phyloP scores from a whole-genome alignment of 2,329 filamentous ascomycete species.

The Xylariomycetidae sp. region DNA sequence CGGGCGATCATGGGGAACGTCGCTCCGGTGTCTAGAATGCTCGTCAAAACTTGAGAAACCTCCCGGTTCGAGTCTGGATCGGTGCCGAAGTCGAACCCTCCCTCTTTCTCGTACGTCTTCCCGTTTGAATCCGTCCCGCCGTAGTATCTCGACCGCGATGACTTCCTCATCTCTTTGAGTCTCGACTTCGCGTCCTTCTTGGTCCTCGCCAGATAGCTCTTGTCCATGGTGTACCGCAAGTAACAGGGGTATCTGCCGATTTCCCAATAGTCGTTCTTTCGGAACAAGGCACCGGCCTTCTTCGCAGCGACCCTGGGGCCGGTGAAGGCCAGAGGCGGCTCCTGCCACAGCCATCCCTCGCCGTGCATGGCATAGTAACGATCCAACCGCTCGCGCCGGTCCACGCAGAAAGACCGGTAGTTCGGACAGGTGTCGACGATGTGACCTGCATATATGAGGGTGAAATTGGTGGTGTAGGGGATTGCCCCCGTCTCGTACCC shows the following conservation, averaged over 20 bases:
- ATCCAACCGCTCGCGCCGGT: constrained; percentile 33
- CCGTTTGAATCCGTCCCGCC: neutral
- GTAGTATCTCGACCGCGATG: neutral
- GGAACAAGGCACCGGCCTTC: constrained; percentile 25
- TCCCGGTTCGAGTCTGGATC: constrained; percentile 15
- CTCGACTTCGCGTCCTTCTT: constrained; percentile 8
- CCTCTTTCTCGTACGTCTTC: neutral
- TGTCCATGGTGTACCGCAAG: constrained; percentile 12
- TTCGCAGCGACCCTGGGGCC: constrained; percentile 18
- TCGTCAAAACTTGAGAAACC: constrained; percentile 21
- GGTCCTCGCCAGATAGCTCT: constrained; percentile 8
- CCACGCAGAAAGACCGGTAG: constrained; percentile 31
- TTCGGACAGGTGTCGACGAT: constrained; percentile 34
- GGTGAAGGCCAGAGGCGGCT: constrained; percentile 29
- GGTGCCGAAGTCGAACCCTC: neutral
- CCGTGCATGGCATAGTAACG: constrained; percentile 31
- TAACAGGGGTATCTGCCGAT: constrained; percentile 20
- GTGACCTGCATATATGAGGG: constrained; percentile 35
- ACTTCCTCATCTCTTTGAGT: constrained; percentile 4
- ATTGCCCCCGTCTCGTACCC: constrained; percentile 36
- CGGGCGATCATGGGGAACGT: constrained; percentile 33
- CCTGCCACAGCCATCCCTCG: constrained; percentile 40
- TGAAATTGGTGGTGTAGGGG: constrained; percentile 32
- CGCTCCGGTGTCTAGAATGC: constrained; percentile 37
- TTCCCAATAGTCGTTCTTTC: constrained; percentile 7